Base-by-base conservation (phyloP, 345 rosid species). In the Xanthoceras sorbifolium region DNA sequence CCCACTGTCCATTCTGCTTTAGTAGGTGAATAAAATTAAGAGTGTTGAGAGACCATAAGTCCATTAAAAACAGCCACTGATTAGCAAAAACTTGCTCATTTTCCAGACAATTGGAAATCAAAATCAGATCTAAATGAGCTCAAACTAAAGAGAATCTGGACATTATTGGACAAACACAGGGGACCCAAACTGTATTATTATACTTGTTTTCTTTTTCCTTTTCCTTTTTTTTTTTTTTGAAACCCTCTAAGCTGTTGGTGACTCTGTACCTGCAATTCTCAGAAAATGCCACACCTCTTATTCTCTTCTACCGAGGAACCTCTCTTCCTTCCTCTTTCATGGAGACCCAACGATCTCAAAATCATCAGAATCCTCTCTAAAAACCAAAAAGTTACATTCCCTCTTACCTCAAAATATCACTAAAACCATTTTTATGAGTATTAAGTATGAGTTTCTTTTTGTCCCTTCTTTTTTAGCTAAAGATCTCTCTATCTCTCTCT, bases 251-350 rank as follows among this genome's bases (percentile, higher is more conserved):
- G 15, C 28, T 63, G 32, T 34, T 23, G 74, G 15, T 77, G 67
- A 42, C 50, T 40, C 52, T 73, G 74, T 73, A 72, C 81, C 78
- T 79, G 85, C 86, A 84, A 72, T 70, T 77, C 84, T 81, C 87
- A 81, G 85, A 83, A 82, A 83, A 80, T 84, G 86, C 83, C 88
- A 84, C 82, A 61, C 64, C 87, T 66, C 75, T 68, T 69, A 29
- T 79, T 81, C 89, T 75, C 85, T 82, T 74, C 74, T 68, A 83
- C 82, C 90, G 88, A 86, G 89, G 89, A 76, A 74, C 67, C 76
- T 25, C 34, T 75, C 28, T 63, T 81, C 80, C 28, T 75, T 81
- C 80, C 74, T 78, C 50, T 69, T 77, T 72, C 88, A 84, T 82
- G 86, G 82, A 81, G 85, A 79, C 85, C 88, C 74, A 76, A 73